Evolutionary conservation across 1,284 basidiomycete genomes (phyloP), one percentile per base, ranked within the genome.

Genomic region (Ceratobasidium sp.): DNA sequence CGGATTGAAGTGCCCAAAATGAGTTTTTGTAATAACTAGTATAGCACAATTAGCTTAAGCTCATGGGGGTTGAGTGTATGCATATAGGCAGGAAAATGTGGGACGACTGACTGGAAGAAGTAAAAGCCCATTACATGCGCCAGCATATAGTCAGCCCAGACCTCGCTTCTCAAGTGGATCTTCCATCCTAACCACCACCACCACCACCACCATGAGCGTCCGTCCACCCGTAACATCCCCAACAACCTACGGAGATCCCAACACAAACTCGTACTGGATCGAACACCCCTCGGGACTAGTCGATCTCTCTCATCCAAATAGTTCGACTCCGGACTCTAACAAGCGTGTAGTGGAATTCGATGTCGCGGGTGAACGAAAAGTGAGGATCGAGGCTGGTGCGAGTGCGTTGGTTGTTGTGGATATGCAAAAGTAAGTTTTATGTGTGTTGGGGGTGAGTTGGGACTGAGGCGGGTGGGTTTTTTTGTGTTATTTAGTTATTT

Each of bases 261-360:
- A 46, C 26, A n/a, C 26, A 12, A 50, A 28, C 48, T 87, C 86
- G 7, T 92, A 90, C 83, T 92, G 91, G 91, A 88, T 91, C 48
- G 91, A 92, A 82, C 92, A 91, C 81, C 90, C 91, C 4, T 87
- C 86, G 33, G 91, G 91, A 0, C 86, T 92, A 42, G 84, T 92
- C 44, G 91, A 92, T 82, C 83, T 92, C 65, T 88, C 90, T 23
- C 46, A 48, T 50, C 61, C 59, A 40, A 52, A 65, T 40, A 17
- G 50, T 28, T 23, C 40, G 70, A 87, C 90, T 59, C 85, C 85
- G 17, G n/a, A n/a, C n/a, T n/a, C n/a, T n/a, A 68, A 80, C 12
- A 83, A 83, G n/a, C 81, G 81, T 33, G 89, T 91, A 79, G 81
- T 88, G 7, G 90, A 93, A 57, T 85, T 93, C 57, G 83, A 84